Conservation (phyloP, 1,139 yeast genomes). For the Suhomyces bolitotheri region DNA sequence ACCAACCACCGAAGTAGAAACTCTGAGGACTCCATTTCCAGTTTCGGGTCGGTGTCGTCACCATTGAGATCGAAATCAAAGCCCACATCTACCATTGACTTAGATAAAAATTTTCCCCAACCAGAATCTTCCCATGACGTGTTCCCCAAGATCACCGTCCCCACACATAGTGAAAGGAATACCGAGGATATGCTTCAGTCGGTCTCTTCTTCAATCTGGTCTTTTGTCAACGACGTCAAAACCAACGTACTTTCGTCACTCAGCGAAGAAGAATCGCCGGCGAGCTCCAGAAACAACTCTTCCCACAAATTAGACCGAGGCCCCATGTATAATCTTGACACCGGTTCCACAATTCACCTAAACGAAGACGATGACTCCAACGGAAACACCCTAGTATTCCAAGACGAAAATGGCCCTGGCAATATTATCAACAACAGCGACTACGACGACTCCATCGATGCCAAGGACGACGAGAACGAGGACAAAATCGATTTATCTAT, state of each 20-base stretch:
- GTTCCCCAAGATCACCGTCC: background rate
- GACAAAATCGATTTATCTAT: constrained; percentile 30
- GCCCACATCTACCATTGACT: constrained; percentile 4
- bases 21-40: constrained; percentile 33
- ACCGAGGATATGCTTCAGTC: constrained; percentile 34
- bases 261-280: constrained; percentile 27
- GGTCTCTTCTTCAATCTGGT: constrained; percentile 47
- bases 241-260: constrained; percentile 39
- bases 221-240: constrained; percentile 48
- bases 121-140: constrained; percentile 4
- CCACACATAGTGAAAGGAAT: constrained; percentile 1
- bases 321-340: constrained; percentile 29
- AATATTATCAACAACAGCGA: constrained; percentile 18
- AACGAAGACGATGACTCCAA: constrained; percentile 12
- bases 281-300: constrained; percentile 3
- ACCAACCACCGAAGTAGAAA: constrained; percentile 19
- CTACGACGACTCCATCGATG: constrained; percentile 13
- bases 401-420: constrained; percentile 6
- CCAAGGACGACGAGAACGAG: constrained; percentile 19
- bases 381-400: constrained; percentile 10
- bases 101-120: constrained; percentile 10
- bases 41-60: constrained; percentile 26
- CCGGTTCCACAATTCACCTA: constrained; percentile 29
- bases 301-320: constrained; percentile 5
- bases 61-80: constrained; percentile 29